Base-by-base conservation (phyloP, 805 yeast genomes). In the Hanseniaspora jakobsenii region DNA sequence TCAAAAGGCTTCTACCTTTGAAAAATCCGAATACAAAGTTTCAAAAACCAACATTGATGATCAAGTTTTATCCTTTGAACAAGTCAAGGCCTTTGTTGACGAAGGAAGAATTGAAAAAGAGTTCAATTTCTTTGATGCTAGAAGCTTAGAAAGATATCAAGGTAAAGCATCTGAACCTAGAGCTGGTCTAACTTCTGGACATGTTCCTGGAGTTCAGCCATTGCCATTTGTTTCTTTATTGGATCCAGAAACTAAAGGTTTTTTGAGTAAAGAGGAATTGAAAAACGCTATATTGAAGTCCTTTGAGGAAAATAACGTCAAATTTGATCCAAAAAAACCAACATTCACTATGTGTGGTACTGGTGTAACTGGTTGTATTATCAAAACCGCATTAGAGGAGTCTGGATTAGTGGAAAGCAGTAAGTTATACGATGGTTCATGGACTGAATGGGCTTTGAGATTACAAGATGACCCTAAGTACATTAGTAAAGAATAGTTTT, bases 291-390 rank as follows among this genome's bases (percentile, higher is more conserved):
- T 89, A 30, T 48, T 57, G 6, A 55, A 62, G 13, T 58, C 75
- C 9, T 71, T 86, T 51, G 55, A 66, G 7, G 63, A 65, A 3
- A 53, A 48, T 42, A 61, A 47, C 1, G 32, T 28, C 7, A 7
- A 8, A 1, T 45, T 35, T 45, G 65, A 66, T 47, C 56, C 58
- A 3, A 61, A 66, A 14, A 78, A 80, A 54, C 87, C 84, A 10
- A 75, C 82, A 16, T 75, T 91, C 39, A 81, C 81, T 31, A 76
- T 83, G 83, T 91, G 98, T 59, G 98, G 97, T 23, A 80, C 96
- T 0, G 98, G 97, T 36, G 96, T 91, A 38, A 79, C 96, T 9
- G 97, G 96, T 1, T 84, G 89, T 50, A 77, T 91, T 32, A 70
- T 89, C 36, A 80, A 82, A 60, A 66, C 80, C 7, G 97, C 94